Conservation (phyloP, 805 yeast genomes). For the Kodamaea neixiangensis region DNA sequence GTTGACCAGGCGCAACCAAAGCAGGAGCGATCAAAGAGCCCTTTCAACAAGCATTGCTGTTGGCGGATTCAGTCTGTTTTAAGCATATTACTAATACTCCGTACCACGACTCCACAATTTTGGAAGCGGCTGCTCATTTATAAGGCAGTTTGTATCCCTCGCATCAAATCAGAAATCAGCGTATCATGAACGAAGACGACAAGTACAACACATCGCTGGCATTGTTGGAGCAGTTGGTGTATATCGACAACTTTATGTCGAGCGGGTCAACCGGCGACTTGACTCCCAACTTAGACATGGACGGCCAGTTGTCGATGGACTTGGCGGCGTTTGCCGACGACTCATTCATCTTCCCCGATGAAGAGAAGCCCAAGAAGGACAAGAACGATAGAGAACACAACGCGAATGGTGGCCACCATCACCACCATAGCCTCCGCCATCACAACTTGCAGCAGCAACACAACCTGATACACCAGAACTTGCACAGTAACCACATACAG, state of each 20-base stretch:
- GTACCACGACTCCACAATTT: constrained; percentile 3
- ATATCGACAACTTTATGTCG: constrained; percentile 70
- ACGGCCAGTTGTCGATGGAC: constrained; percentile 50
- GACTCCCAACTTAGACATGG: constrained; percentile 43
- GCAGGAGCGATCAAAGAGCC: background rate
- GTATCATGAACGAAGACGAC: constrained; percentile 10
- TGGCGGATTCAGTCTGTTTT: background rate
- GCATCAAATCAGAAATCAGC: background rate
- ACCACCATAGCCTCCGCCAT: constrained; percentile 5
- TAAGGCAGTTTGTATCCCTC: background rate
- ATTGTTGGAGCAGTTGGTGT: constrained; percentile 73
- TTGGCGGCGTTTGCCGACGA: constrained; percentile 84
- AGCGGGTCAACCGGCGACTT: constrained; percentile 41
- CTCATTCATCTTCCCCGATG: constrained; percentile 78
- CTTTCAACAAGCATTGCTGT: background rate
- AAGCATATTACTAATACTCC: background rate
- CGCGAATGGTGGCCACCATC: constrained; percentile 4
- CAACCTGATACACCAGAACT: background rate
- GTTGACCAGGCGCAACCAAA: no score
- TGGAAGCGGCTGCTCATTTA: constrained; percentile 3
- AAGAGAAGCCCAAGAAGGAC: constrained; percentile 58
- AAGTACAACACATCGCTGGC: constrained; percentile 36
- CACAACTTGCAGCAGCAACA: background rate
- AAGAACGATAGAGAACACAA: constrained; percentile 16
- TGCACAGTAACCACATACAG: constrained; percentile 2